Evolutionary conservation across 768 basidiomycete genomes (phyloP).

Genomic region (Leucosporidium scottii): DNA sequence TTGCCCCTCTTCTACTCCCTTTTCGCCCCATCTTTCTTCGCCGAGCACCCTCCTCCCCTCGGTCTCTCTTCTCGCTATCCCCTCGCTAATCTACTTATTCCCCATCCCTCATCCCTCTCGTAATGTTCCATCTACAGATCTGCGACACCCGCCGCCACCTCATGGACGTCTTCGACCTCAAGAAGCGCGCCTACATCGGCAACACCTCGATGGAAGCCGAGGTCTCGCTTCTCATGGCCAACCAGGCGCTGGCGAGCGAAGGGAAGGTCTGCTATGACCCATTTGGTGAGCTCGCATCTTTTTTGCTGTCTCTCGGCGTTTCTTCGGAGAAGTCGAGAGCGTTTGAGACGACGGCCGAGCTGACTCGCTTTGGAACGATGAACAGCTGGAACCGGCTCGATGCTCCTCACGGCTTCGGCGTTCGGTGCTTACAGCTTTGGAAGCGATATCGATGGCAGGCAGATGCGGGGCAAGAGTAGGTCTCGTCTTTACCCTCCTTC

Average conservation of each 20-base stretch:
- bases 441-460: conserved; percentile 93
- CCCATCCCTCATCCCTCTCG: not conserved
- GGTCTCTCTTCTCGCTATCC: too few relatives aligned
- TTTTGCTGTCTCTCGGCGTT: not conserved
- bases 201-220: conserved; percentile 98
- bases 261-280: conserved; percentile 92
- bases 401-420: conserved; percentile 60
- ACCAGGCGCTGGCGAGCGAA: conserved; percentile 85
- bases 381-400: conserved; percentile 47
- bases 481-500: not conserved
- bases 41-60: too few relatives aligned
- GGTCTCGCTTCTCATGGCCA: conserved; percentile 90
- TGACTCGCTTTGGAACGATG: not conserved
- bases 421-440: conserved; percentile 84
- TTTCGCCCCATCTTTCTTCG: too few relatives aligned
- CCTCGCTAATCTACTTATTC: too few relatives aligned
- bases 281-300: conserved; percentile 54
- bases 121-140: conserved; percentile 13
- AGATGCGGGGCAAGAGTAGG: conserved; percentile 87
- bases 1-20: too few relatives aligned
- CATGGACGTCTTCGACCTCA: conserved; percentile 70
- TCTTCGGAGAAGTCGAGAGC: not conserved
- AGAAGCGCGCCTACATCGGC: conserved; percentile 81
- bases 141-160: conserved; percentile 48
- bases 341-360: too few relatives aligned